phyloP scores from a whole-genome alignment of 192 early-diverging fungal species.

The Coemansia sp. region DNA sequence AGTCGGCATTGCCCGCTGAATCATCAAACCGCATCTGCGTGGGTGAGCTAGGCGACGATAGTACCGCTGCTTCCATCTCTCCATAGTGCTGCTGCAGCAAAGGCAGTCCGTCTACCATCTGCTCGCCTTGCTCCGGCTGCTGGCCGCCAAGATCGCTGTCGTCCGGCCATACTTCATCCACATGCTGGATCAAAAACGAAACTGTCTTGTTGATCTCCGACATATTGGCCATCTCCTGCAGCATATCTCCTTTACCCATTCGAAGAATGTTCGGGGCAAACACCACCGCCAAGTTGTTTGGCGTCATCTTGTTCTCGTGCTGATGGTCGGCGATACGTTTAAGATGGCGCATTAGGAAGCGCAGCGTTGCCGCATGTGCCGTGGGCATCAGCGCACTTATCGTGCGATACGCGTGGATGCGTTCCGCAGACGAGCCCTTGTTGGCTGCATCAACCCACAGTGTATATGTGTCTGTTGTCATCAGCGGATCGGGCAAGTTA shows the following conservation, averaged over 20 bases:
- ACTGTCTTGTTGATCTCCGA: constrained; percentile 67
- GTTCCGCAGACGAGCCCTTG: constrained; percentile 24
- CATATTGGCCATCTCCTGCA: constrained; percentile 71
- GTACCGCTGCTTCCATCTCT: too few species aligned
- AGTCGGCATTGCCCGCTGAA: background rate
- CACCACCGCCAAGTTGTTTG: constrained; percentile 90
- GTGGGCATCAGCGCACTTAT: constrained; percentile 58
- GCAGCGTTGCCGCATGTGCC: constrained; percentile 63
- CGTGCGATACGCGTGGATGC: constrained; percentile 41
- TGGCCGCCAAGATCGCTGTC: background rate
- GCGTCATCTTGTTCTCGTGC: constrained; percentile 80
- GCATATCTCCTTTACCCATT: constrained; percentile 55
- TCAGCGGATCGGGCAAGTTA: constrained; percentile 68
- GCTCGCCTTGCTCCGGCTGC: too few species aligned
- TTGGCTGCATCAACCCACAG: constrained; percentile 62
- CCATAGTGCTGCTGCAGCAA: too few species aligned
- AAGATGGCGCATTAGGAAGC: constrained; percentile 62
- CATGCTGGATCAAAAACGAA: constrained; percentile 65
- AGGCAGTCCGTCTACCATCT: too few species aligned
- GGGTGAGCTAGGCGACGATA: too few species aligned
- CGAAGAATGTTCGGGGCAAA: constrained; percentile 88
- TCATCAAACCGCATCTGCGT: background rate
- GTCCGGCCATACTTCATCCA: constrained; percentile 49
- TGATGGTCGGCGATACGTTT: constrained; percentile 60
- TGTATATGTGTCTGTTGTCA: constrained; percentile 67